Conservation (phyloP, 2,329 filamentous ascomycete species). For the Penicillium sumatraense region DNA sequence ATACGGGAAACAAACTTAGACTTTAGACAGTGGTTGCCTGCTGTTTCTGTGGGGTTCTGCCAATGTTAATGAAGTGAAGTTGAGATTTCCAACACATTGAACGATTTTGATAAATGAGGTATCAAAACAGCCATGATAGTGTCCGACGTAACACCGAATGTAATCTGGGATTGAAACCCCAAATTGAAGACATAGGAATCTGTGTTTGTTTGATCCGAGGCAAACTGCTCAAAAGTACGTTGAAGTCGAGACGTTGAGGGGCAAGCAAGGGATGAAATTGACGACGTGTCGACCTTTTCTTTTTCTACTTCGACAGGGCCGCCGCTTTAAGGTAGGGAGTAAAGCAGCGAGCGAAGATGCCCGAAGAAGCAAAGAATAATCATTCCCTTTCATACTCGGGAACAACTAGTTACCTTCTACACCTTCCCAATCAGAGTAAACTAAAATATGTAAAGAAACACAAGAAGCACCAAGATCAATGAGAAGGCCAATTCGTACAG, state of each 20-base stretch:
- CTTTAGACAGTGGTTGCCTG: slow-evolving; percentile 1
- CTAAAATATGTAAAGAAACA: too few relatives aligned
- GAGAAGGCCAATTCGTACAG: neutral
- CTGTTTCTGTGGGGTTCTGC: neutral
- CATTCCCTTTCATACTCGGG: too few relatives aligned
- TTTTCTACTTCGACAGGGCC: neutral
- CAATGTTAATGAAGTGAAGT: neutral
- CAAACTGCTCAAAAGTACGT: neutral
- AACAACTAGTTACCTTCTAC: neutral
- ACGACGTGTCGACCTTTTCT: neutral
- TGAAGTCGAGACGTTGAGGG: neutral
- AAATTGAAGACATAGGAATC: too few relatives aligned
- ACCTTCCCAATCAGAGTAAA: too few relatives aligned
- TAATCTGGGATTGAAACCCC: too few relatives aligned
- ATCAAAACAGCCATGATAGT: too few relatives aligned
- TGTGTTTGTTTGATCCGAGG: neutral
- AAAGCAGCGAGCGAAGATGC: neutral
- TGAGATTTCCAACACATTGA: neutral
- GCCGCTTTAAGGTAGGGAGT: neutral
- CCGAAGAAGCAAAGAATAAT: neutral
- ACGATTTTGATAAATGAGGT: too few relatives aligned
- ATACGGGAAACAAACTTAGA: neutral
- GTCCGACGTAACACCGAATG: too few relatives aligned
- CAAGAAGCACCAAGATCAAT: too few relatives aligned
- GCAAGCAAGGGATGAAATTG: neutral